Conservation (phyloP, 768 basidiomycete genomes). For the Suillus sp. region DNA sequence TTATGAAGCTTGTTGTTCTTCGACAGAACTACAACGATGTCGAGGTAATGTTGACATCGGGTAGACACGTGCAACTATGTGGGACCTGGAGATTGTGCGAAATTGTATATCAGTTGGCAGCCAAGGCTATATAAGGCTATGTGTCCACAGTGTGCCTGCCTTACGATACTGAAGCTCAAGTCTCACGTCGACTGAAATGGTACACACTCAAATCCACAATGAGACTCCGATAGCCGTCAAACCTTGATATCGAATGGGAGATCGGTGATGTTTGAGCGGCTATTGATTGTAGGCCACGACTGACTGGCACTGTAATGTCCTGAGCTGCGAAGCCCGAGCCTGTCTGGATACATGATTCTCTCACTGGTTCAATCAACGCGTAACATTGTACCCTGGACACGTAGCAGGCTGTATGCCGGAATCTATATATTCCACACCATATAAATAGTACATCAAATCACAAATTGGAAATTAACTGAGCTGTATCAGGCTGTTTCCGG, state of each 20-base stretch:
- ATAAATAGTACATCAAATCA: slow-evolving; percentile 2
- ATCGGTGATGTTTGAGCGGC: neutral
- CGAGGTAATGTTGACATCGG: neutral
- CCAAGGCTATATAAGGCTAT: slow-evolving; percentile 1
- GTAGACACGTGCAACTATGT: neutral
- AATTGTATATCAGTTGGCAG: neutral
- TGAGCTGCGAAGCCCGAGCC: neutral
- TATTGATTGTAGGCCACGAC: neutral
- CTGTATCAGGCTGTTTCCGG: neutral
- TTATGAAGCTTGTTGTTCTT: neutral
- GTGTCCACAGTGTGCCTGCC: neutral
- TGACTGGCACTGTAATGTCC: neutral
- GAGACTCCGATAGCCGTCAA: neutral
- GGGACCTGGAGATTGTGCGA: slow-evolving; percentile 2
- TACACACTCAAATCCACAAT: neutral
- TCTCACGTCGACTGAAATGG: slow-evolving; percentile 1
- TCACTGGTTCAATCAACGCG: neutral
- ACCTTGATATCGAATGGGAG: neutral
- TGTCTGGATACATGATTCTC: neutral
- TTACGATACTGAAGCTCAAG: neutral
- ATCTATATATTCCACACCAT: neutral
- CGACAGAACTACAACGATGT: neutral
- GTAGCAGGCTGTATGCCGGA: neutral
- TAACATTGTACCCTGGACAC: neutral
- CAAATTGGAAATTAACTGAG: neutral